Evolutionary conservation across 202 grass and related monocot genomes (phyloP).

Genomic region (Elaeis oleifera): DNA sequence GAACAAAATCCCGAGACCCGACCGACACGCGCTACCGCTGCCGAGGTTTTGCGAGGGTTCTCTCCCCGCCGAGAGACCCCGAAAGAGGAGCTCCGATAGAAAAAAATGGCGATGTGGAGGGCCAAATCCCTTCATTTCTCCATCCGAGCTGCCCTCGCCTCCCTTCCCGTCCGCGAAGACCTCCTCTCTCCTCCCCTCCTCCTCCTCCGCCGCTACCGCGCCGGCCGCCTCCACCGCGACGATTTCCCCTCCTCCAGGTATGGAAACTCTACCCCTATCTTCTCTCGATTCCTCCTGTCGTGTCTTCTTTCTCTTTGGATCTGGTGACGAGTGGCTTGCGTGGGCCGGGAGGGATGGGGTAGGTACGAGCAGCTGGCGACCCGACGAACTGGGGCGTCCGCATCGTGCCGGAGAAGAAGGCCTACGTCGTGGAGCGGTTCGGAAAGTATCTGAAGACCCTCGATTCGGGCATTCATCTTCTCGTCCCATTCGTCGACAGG

Average conservation of each 20-base stretch:
- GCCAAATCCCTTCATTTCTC: slow-evolving; percentile 22
- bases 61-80: background rate
- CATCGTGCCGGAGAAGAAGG: slow-evolving; percentile 94
- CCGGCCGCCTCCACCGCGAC: slow-evolving; percentile 34
- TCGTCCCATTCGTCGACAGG: slow-evolving; percentile 71
- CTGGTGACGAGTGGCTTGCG: too few species aligned
- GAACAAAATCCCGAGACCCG: too few species aligned
- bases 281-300: too few species aligned
- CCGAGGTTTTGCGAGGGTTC: background rate
- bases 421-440: slow-evolving; percentile 71
- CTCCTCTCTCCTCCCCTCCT: slow-evolving; percentile 8
- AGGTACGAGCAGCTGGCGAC: slow-evolving; percentile 47
- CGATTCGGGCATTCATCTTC: slow-evolving; percentile 66
- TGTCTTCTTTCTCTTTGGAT: too few species aligned
- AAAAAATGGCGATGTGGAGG: slow-evolving; percentile 9
- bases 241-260: slow-evolving; percentile 21
- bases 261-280: background rate
- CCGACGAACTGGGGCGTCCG: slow-evolving; percentile 85
- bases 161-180: background rate
- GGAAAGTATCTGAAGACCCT: slow-evolving; percentile 82
- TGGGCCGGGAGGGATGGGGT: too few species aligned
- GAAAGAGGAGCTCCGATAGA: background rate
- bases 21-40: background rate
- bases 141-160: slow-evolving; percentile 26
- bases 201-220: slow-evolving; percentile 26